Conservation (phyloP, 2,329 filamentous ascomycete species). For the Ramichloridium luteum region DNA sequence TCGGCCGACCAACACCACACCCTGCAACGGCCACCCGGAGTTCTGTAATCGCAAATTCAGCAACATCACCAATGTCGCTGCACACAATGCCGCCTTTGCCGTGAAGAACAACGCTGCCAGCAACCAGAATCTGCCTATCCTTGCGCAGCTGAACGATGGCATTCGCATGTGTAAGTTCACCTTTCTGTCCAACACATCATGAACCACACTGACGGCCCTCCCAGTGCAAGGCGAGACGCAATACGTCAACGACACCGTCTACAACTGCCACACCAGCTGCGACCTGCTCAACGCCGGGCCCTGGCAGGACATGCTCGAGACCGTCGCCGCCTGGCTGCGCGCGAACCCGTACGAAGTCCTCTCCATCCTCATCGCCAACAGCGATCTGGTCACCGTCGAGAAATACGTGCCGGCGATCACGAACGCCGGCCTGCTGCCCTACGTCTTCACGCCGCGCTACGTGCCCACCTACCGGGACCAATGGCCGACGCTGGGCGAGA, state of each 20-base stretch:
- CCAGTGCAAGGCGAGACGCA: slow-evolving; percentile 50
- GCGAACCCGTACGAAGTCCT: slow-evolving; percentile 75
- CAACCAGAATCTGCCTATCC: slow-evolving; percentile 60
- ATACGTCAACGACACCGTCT: slow-evolving; percentile 44
- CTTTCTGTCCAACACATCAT: neutral
- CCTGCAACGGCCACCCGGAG: slow-evolving; percentile 63
- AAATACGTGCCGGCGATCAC: slow-evolving; percentile 59
- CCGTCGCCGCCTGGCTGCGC: slow-evolving; percentile 60
- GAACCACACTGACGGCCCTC: neutral
- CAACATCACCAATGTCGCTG: slow-evolving; percentile 67
- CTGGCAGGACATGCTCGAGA: slow-evolving; percentile 58
- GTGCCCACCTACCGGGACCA: slow-evolving; percentile 58
- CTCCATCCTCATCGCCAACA: slow-evolving; percentile 75
- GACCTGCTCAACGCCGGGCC: slow-evolving; percentile 70
- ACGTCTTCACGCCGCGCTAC: slow-evolving; percentile 60
- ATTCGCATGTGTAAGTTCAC: slow-evolving; percentile 42
- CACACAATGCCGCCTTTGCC: slow-evolving; percentile 74
- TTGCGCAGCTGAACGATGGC: slow-evolving; percentile 65
- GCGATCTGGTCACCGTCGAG: slow-evolving; percentile 54
- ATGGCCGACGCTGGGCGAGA: slow-evolving; percentile 71
- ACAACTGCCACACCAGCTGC: slow-evolving; percentile 80
- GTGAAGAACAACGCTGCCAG: slow-evolving; percentile 57
- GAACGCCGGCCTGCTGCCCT: slow-evolving; percentile 57
- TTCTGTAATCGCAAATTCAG: slow-evolving; percentile 66
- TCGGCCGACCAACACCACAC: slow-evolving; percentile 54